Conservation (phyloP, 495 filamentous ascomycete species). For the Trichoderma orchidacearum region DNA sequence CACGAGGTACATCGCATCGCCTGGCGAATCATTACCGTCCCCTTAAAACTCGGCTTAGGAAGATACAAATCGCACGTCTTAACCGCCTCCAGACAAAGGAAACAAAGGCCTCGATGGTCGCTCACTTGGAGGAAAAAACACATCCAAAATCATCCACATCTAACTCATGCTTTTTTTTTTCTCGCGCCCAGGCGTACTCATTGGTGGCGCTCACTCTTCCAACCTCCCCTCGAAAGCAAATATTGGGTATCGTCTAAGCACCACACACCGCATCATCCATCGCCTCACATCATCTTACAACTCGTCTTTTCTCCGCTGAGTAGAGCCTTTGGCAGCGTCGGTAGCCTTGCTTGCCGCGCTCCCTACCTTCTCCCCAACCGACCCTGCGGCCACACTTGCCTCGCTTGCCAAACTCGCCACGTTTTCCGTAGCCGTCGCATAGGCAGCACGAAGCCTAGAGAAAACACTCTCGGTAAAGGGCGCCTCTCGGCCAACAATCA, state of each 20-base stretch:
- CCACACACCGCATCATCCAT: neutral
- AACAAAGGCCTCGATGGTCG: neutral
- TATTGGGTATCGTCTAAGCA: conserved; percentile 1
- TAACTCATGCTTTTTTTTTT: too few relatives aligned
- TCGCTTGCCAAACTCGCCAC: conserved; percentile 21
- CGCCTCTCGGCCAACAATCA: conserved; percentile 65
- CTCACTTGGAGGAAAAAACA: neutral
- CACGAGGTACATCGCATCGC: too few relatives aligned
- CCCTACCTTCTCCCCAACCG: conserved; percentile 16
- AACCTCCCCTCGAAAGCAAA: neutral
- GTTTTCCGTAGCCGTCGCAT: conserved; percentile 19
- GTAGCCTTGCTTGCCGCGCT: conserved; percentile 24
- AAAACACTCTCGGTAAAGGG: conserved; percentile 73
- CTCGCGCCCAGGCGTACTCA: neutral
- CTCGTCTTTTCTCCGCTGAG: conserved; percentile 40
- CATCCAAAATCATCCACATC: neutral
- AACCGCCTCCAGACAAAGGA: neutral
- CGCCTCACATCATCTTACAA: conserved; percentile 21
- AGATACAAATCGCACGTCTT: too few relatives aligned
- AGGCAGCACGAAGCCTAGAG: conserved; percentile 51
- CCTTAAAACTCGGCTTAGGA: too few relatives aligned
- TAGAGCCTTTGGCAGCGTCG: conserved; percentile 33
- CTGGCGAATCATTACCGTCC: too few relatives aligned
- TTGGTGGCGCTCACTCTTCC: neutral
- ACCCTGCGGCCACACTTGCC: conserved; percentile 16